These are phyloP conservation scores for Solanum hybrid DNA, from an alignment of 305 asterid species.

Conservation along the genomic window DNA sequence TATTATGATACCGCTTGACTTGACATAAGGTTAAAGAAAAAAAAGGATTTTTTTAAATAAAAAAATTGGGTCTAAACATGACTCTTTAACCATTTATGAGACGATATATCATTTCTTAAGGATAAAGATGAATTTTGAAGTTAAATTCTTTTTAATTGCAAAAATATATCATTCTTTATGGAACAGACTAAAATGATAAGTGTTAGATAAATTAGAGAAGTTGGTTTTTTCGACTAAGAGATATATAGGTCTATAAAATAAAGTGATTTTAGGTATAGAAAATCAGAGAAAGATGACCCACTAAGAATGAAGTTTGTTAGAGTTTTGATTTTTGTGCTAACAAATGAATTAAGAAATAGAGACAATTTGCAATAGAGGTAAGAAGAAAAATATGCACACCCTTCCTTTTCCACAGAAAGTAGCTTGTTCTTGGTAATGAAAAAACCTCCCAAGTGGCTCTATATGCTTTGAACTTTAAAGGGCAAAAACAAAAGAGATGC, in stretches of 20 bases:
- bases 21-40: neutral
- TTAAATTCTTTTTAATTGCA: too few relatives aligned
- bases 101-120: too few relatives aligned
- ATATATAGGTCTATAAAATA: neutral
- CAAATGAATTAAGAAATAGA: neutral
- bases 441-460: neutral
- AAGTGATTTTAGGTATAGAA: neutral
- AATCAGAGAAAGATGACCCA: neutral
- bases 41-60: neutral
- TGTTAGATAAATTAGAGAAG: neutral
- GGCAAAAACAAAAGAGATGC: neutral
- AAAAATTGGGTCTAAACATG: neutral
- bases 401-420: neutral
- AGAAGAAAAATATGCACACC: neutral
- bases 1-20: neutral
- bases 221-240: neutral
- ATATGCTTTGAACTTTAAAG: neutral
- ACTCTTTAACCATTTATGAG: neutral
- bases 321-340: neutral
- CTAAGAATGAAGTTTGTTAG: neutral
- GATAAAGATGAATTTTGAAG: neutral
- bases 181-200: neutral
- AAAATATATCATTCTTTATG: neutral
- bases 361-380: neutral
- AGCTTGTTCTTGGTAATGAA: neutral